These are phyloP conservation scores for Wickerhamomyces tratensis DNA, from an alignment of 805 yeast species.

Conservation along the genomic window DNA sequence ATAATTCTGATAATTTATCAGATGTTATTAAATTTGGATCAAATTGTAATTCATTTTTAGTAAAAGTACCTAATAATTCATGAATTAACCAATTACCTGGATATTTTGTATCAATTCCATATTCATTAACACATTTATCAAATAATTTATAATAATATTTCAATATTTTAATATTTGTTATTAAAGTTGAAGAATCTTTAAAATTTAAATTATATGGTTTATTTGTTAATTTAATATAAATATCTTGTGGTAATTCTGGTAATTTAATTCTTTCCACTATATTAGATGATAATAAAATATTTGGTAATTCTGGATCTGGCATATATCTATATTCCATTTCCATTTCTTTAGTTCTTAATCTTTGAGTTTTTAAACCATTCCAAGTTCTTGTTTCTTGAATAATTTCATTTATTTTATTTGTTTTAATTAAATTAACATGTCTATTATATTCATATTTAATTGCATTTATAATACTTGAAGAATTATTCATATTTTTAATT, in stretches of 20 bases:
- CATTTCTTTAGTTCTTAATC: constrained; percentile 68
- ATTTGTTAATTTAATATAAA: constrained; percentile 33
- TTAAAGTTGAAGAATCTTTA: constrained; percentile 67
- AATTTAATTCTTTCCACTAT: constrained; percentile 28
- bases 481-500: constrained; percentile 80
- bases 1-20: constrained; percentile 40
- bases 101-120: constrained; percentile 23
- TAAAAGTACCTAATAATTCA: constrained; percentile 63
- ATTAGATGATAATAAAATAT: constrained; percentile 33
- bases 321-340: constrained; percentile 85
- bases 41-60: constrained; percentile 35
- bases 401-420: constrained; percentile 22
- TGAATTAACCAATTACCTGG: constrained; percentile 79
- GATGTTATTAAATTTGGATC: constrained; percentile 26
- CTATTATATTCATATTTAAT: constrained; percentile 63
- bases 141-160: constrained; percentile 42
- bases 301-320: constrained; percentile 88
- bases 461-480: constrained; percentile 72
- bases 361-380: constrained; percentile 67
- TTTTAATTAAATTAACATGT: constrained; percentile 43
- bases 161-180: constrained; percentile 40
- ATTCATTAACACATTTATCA: constrained; percentile 13
- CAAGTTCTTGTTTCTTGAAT: constrained; percentile 79
- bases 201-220: constrained; percentile 48
- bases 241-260: constrained; percentile 56